Conservation (phyloP, 495 filamentous ascomycete species). For the Talaromyces adpressus region DNA sequence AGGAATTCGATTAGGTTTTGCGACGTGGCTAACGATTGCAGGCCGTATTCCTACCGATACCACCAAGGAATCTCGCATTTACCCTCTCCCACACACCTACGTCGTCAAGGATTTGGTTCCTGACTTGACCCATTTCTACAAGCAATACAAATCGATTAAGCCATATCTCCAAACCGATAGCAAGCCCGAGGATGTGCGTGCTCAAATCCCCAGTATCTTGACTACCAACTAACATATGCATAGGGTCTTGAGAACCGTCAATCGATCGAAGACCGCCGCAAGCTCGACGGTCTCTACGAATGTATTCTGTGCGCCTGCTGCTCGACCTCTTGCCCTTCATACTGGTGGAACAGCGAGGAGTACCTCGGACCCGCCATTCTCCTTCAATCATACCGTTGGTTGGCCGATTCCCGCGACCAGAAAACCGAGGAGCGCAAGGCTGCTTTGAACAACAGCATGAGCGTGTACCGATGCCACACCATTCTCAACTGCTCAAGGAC, state of each 20-base stretch:
- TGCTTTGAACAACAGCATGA: slow-evolving; percentile 95
- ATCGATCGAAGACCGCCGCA: slow-evolving; percentile 80
- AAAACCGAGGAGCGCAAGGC: slow-evolving; percentile 77
- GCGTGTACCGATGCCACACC: slow-evolving; percentile 95
- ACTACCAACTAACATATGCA: slow-evolving; percentile 2
- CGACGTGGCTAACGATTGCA: slow-evolving; percentile 21
- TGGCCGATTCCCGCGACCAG: slow-evolving; percentile 90
- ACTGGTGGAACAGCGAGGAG: slow-evolving; percentile 99
- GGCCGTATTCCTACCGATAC: slow-evolving; percentile 90
- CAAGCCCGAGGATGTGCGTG: slow-evolving; percentile 63
- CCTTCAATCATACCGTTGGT: slow-evolving; percentile 93
- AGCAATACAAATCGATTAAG: slow-evolving; percentile 99
- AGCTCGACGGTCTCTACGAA: slow-evolving; percentile 97
- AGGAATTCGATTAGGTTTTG: background rate
- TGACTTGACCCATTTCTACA: slow-evolving; percentile 97
- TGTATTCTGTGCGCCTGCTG: slow-evolving; percentile 99
- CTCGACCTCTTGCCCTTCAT: slow-evolving; percentile 94
- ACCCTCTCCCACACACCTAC: slow-evolving; percentile 97
- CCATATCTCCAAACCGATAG: slow-evolving; percentile 90
- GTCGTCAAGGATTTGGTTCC: slow-evolving; percentile 98
- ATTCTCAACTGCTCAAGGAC: slow-evolving; percentile 96
- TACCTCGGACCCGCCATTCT: slow-evolving; percentile 96
- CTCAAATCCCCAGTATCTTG: background rate
- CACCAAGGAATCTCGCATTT: slow-evolving; percentile 80
- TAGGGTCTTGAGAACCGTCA: slow-evolving; percentile 87